Percentiles rank a stretch among this genome's conserved stretches.
Evolutionary conservation across 176 grass and related monocot species (phyloP).

Genomic region (Sorghum bicolor): DNA sequence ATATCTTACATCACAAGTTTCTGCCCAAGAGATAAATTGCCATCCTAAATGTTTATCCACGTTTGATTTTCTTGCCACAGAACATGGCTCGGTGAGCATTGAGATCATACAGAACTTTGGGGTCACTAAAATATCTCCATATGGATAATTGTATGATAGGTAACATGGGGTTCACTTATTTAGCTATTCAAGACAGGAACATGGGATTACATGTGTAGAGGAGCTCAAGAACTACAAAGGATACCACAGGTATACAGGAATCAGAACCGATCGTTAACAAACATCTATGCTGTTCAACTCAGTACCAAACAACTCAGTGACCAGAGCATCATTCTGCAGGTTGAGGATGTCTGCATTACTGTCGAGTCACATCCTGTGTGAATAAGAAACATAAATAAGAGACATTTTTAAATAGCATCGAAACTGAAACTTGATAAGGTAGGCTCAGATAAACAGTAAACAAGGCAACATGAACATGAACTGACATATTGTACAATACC

Average conservation of each 20-base stretch:
- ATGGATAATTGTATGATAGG: neutral
- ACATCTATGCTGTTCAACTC: constrained; percentile 7
- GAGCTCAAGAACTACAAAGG: constrained; percentile 1
- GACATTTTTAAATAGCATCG: neutral
- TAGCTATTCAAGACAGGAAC: neutral
- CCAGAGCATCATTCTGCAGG: constrained; percentile 20
- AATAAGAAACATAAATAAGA: neutral
- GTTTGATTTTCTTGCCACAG: neutral
- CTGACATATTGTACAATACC: constrained; percentile 3
- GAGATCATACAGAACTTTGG: neutral
- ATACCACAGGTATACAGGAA: neutral
- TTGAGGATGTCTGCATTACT: neutral
- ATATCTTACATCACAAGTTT: neutral
- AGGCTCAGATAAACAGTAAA: neutral
- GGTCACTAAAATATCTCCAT: neutral
- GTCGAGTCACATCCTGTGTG: neutral
- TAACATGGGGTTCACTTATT: constrained; percentile 3
- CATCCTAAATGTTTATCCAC: neutral
- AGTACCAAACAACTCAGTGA: constrained; percentile 17
- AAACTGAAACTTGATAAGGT: constrained; percentile 13
- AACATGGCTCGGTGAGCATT: neutral
- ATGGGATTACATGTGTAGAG: constrained; percentile 16
- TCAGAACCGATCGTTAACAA: neutral
- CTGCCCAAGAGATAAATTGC: neutral
- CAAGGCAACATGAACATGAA: constrained; percentile 7